Evolutionary conservation across 2,329 filamentous ascomycete genomes (phyloP), one percentile per base, ranked within the genome.

Genomic region (Penicillium occitanis): DNA sequence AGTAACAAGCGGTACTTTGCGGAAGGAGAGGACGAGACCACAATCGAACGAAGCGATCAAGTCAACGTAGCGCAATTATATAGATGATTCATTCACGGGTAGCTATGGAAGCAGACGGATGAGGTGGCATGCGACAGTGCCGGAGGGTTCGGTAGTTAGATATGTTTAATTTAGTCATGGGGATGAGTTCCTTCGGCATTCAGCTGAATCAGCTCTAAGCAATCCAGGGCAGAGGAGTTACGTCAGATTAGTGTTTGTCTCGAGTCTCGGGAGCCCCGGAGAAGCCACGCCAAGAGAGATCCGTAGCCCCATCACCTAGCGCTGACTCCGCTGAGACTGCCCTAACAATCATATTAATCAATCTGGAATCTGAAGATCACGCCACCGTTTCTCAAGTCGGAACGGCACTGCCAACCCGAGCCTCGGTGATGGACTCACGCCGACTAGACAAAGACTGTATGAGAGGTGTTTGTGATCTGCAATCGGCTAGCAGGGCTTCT

Each of bases 171-270:
- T 33, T 22, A 13, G 30, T 55, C 30, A 35, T 13, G 51, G 30
- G 51, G 48, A 51, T 25, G 22, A 28, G 48, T 51, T 51, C 48
- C 17, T 30, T 30, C 25, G 50, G 50, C 50, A 53, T 33, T 37
- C 28, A 55, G 51, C 25, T 25, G 25, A 25, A 25, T 25, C 25
- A 25, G 25, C 28, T 11, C 51, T 33, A 33, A 8, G 19, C 33
- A 37, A 25, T 61, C 58, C 37, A n/a, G 44, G 37, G 22, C 37
- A 25, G 7, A 19, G 37, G 7, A 13, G 25, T 48, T 61, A 61
- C 58, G 58, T 61, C 58, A 61, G 48, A 28, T 51, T 8, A 28
- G 17, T 50, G 11, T 50, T 50, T 25, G 48, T 51, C 10, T 59
- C 57, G 37, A n/a, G 58, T 25, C 40, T 48, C 58, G 53, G 53